A percentile compares a stretch with the other conserved stretches of the same genome.
phyloP scores from a whole-genome alignment of 257 asterid species.

The Craterostigma plantagineum region DNA sequence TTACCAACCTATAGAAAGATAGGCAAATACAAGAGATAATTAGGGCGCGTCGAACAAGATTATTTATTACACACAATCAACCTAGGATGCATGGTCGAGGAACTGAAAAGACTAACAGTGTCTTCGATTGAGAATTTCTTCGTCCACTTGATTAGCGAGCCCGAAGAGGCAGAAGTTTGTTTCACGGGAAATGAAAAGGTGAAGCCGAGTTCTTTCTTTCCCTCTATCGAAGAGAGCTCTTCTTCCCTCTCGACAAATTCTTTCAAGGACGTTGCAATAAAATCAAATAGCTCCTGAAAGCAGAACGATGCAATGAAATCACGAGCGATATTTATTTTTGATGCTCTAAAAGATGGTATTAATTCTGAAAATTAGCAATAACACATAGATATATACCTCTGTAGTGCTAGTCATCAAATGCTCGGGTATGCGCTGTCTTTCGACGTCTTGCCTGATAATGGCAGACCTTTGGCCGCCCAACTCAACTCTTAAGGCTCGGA shows the following conservation, averaged over 20 bases:
- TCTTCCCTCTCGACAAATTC: conserved; percentile 45
- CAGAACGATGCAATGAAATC: not conserved
- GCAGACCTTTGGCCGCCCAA: conserved; percentile 35
- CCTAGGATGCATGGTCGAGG: not conserved
- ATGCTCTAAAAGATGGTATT: not conserved
- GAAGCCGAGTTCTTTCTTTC: conserved; percentile 54
- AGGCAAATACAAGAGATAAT: not conserved
- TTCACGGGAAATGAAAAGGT: conserved; percentile 81
- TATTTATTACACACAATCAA: not conserved
- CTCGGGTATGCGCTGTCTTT: conserved; percentile 35
- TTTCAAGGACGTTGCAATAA: conserved; percentile 42
- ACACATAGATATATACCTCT: conserved; percentile 15
- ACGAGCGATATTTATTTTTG: not conserved
- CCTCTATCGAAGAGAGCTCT: conserved; percentile 15
- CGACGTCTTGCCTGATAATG: conserved; percentile 18
- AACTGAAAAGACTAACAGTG: conserved; percentile 31
- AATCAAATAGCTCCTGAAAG: conserved; percentile 73
- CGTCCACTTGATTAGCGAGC: conserved; percentile 65
- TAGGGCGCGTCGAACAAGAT: not conserved
- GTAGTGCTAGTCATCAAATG: conserved; percentile 31
- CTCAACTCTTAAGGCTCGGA: conserved; percentile 32
- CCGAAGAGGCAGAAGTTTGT: conserved; percentile 52
- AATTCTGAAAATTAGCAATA: not conserved
- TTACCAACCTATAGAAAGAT: conserved; percentile 46
- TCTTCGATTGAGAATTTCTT: conserved; percentile 61